phyloP scores from a whole-genome alignment of 2,329 filamentous ascomycete genomes.

The Xylaria sp. region DNA sequence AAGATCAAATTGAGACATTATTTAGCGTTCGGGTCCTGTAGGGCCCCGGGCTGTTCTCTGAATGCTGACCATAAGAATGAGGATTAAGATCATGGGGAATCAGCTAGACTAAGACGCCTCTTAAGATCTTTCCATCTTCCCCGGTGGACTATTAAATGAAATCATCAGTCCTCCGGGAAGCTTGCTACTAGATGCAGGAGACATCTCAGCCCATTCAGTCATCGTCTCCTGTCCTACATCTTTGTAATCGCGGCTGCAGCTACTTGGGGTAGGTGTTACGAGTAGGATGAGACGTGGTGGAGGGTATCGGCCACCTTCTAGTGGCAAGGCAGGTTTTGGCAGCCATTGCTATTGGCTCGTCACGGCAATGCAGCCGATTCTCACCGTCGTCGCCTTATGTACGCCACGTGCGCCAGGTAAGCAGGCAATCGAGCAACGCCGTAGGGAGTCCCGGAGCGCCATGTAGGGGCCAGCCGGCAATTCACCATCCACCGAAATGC shows the following conservation, averaged over 20 bases:
- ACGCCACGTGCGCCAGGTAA: slow-evolving; percentile 1
- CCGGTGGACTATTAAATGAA: slow-evolving; percentile 4
- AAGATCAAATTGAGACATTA: slow-evolving; percentile 15
- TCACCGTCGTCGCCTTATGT: neutral
- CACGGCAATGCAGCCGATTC: neutral
- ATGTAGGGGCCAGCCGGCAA: no score
- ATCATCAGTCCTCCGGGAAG: neutral
- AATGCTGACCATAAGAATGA: neutral
- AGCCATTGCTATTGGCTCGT: neutral
- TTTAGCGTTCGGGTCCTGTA: slow-evolving; percentile 1
- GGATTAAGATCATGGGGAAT: neutral
- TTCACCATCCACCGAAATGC: neutral
- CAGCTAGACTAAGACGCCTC: neutral
- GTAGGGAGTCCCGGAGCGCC: no score
- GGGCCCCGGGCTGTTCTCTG: neutral
- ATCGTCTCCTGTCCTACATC: neutral
- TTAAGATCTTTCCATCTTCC: neutral
- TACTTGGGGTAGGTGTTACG: slow-evolving; percentile 13
- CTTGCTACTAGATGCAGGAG: neutral
- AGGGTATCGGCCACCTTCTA: neutral
- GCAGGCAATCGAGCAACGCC: neutral
- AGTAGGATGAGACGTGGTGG: neutral
- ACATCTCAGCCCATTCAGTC: neutral
- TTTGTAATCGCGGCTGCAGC: neutral
- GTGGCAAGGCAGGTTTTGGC: neutral